Evolutionary conservation across 495 filamentous ascomycete genomes (phyloP).

Genomic region (Aspergillus funiculosus): DNA sequence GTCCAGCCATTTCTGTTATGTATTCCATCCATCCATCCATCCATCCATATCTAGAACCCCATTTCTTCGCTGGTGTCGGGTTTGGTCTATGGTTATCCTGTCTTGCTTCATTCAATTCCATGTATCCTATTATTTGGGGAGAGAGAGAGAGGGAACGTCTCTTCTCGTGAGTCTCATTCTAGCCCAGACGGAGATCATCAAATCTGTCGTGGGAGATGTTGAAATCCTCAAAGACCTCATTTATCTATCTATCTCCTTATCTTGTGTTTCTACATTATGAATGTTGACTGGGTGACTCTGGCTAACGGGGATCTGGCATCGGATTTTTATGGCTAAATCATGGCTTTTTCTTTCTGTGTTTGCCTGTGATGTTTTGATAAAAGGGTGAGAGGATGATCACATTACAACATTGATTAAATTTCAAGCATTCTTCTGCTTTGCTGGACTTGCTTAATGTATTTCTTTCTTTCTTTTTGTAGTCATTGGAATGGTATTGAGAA

Average conservation of each 20-base stretch:
- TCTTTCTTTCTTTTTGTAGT: too few relatives aligned
- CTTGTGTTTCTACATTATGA: neutral
- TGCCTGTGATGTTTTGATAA: too few relatives aligned
- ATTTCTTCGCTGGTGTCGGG: slow-evolving; percentile 7
- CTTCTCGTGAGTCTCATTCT: neutral
- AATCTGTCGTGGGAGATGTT: slow-evolving; percentile 7
- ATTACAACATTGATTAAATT: too few relatives aligned
- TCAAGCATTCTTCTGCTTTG: too few relatives aligned
- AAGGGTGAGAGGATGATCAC: too few relatives aligned
- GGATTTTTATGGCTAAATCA: too few relatives aligned
- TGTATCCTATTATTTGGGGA: slow-evolving; percentile 7
- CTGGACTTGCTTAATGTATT: too few relatives aligned
- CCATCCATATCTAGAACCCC: slow-evolving; percentile 1
- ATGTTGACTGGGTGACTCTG: neutral
- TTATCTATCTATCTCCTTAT: neutral
- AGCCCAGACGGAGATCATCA: neutral
- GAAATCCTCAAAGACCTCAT: slow-evolving; percentile 12
- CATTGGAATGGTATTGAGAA: too few relatives aligned
- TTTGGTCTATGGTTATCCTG: neutral
- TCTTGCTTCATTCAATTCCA: slow-evolving; percentile 1
- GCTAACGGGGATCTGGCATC: neutral
- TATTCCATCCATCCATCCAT: slow-evolving; percentile 2
- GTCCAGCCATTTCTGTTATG: slow-evolving; percentile 1
- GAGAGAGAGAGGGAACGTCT: neutral
- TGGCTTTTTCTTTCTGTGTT: too few relatives aligned